These are phyloP conservation scores for Polygonum maritimum DNA, from an alignment of 148 eudicot species.

Conservation along the genomic window DNA sequence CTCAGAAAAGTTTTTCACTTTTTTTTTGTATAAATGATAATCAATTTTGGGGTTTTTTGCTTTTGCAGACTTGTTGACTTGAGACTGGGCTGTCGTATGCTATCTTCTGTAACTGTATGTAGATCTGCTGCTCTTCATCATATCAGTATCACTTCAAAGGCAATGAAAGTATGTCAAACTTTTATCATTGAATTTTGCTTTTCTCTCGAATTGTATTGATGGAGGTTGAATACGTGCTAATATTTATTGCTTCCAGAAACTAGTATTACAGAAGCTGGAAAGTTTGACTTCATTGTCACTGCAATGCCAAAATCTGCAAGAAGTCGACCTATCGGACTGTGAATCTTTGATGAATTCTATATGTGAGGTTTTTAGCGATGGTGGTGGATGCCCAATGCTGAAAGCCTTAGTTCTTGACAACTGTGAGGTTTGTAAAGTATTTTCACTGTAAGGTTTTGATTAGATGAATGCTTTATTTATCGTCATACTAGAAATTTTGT, in stretches of 20 bases:
- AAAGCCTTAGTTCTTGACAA: conserved; percentile 47
- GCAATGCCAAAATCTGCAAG: conserved; percentile 42
- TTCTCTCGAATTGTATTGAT: not conserved
- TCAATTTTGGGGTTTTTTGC: not conserved
- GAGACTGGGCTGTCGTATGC: conserved; percentile 27
- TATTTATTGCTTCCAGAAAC: conserved; percentile 27
- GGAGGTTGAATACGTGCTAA: not conserved
- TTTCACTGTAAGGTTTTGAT: not conserved
- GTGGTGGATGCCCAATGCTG: conserved; percentile 57
- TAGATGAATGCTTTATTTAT: not conserved
- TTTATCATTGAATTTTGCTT: not conserved
- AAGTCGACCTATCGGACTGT: conserved; percentile 61
- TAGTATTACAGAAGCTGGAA: conserved; percentile 65
- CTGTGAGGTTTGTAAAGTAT: conserved; percentile 39
- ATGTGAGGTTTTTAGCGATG: conserved; percentile 51
- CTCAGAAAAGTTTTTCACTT: not conserved
- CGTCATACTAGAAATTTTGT: not conserved
- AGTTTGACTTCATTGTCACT: conserved; percentile 43
- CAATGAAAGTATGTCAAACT: conserved; percentile 37
- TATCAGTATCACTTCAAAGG: conserved; percentile 46
- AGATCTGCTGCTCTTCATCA: conserved; percentile 52
- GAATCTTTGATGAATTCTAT: conserved; percentile 50
- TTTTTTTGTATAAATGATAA: not conserved
- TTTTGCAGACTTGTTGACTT: conserved; percentile 44
- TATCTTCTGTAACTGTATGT: conserved; percentile 52